Conservation (phyloP, 2,329 filamentous ascomycete species). For the Arthrobotrys sphaeroides region DNA sequence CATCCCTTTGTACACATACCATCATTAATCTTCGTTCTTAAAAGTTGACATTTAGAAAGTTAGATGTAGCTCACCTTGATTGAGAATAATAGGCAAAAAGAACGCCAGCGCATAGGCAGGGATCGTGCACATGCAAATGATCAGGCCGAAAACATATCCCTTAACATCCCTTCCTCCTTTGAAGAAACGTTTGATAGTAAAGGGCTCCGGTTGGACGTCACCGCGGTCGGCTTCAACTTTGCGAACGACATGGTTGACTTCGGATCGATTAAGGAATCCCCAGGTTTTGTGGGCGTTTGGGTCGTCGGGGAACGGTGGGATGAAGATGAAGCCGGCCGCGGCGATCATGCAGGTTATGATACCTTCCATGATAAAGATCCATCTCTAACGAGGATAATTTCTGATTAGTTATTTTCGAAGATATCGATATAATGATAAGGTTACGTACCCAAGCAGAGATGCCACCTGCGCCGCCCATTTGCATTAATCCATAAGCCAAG, state of each 20-base stretch:
- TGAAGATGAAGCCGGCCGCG: conserved; percentile 66
- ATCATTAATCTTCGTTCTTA: conserved; percentile 61
- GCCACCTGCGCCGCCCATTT: conserved; percentile 60
- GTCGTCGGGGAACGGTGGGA: conserved; percentile 72
- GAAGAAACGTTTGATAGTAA: conserved; percentile 71
- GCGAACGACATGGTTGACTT: conserved; percentile 61
- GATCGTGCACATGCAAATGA: conserved; percentile 74
- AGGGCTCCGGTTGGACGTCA: conserved; percentile 65
- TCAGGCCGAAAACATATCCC: conserved; percentile 63
- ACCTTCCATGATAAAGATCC: conserved; percentile 58
- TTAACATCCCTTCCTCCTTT: conserved; percentile 63
- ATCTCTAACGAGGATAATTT: neutral
- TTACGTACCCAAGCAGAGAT: conserved; percentile 67
- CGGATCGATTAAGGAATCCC: conserved; percentile 66
- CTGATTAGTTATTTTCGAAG: neutral
- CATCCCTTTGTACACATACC: conserved; percentile 63
- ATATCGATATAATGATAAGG: neutral
- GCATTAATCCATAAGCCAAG: conserved; percentile 72
- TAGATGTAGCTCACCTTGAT: conserved; percentile 68
- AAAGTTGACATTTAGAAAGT: neutral
- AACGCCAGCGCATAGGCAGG: conserved; percentile 79
- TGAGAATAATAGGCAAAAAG: conserved; percentile 76
- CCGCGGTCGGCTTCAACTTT: conserved; percentile 68
- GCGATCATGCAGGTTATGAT: conserved; percentile 68
- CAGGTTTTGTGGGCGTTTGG: conserved; percentile 61